Base-by-base conservation (phyloP, 768 basidiomycete genomes). In the Suillus alpinus region DNA sequence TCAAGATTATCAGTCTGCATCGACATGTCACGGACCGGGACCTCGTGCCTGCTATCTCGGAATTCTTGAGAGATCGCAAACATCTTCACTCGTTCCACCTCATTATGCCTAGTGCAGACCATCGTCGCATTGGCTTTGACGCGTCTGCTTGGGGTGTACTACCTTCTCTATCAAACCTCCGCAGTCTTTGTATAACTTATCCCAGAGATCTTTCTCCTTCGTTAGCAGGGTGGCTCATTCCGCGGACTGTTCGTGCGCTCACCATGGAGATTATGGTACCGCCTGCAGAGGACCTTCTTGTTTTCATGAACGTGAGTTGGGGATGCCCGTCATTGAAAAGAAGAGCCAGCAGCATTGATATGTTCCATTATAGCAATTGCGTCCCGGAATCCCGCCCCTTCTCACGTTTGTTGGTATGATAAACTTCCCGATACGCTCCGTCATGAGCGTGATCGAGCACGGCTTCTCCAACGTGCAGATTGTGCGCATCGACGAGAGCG, bases 121-220 rank as follows among this genome's bases (percentile, higher is more conserved):
- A 83, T 64, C 76, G 76, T 62, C 76, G 79, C 7, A 78, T 86
- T 10, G 89, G 89, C 31, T 89, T 87, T 64, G 85, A 89, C 63
- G 86, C 88, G 0, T 81, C 85, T 1, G 78, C 85, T 7, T 90
- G 87, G 88, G 88, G 88, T 10, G 84, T 89, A 8, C 75, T 91
- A 10, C 88, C 88, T 0, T 80, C 80, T 6, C 71, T 91, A 29
- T 71, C 74, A 18, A 76, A 76, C 13, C 69, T 91, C 56, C 79
- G 73, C n/a, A 80, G 78, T 41, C 69, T 91, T 59, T 80, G 77
- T 56, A 86, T 89, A 58, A 83, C 83, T 5, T 83, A 89, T 66
- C 88, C 89, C 2, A 74, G 76, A 62, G 88, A 89, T 68, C 71
- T 90, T 41, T 80, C 85, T 1, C 79, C 86, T 0, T 82, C 84